Conservation (phyloP, 2,329 filamentous ascomycete species). For the Xylariales sp. region DNA sequence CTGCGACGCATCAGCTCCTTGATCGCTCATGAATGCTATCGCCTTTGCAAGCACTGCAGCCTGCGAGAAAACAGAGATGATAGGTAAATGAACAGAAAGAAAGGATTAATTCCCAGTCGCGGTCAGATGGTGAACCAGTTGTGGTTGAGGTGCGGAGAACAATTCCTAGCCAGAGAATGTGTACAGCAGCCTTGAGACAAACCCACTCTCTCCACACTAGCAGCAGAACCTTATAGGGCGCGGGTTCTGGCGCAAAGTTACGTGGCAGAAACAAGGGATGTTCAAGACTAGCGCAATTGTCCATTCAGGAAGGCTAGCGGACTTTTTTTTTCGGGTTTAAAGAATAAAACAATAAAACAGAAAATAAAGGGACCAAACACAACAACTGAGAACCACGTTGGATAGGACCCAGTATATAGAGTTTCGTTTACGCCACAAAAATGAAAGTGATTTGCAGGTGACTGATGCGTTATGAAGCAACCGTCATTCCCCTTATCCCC, state of each 20-base stretch:
- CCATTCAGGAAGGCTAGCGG: too few relatives aligned
- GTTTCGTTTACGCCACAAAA: slow-evolving; percentile 5
- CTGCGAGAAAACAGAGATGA: background rate
- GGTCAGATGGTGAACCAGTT: background rate
- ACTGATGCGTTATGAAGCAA: too few relatives aligned
- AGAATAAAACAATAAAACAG: too few relatives aligned
- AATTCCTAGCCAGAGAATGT: background rate
- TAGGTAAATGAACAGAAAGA: background rate
- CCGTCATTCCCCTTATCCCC: too few relatives aligned
- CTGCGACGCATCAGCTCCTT: slow-evolving; percentile 43
- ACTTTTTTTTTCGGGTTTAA: too few relatives aligned
- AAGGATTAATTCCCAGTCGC: background rate
- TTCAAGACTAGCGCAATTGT: background rate
- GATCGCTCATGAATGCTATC: slow-evolving; percentile 11
- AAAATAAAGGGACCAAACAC: too few relatives aligned
- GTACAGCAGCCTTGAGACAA: too few relatives aligned
- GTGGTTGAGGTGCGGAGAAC: slow-evolving; percentile 4
- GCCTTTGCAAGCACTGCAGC: slow-evolving; percentile 5
- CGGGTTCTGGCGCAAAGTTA: background rate
- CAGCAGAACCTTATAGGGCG: background rate
- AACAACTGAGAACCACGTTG: background rate
- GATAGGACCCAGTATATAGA: slow-evolving; percentile 6
- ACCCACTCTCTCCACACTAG: too few relatives aligned
- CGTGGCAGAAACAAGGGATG: background rate
- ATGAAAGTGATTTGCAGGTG: too few relatives aligned